Percentiles rank a stretch among this genome's conserved stretches.
phyloP scores from a whole-genome alignment of 306 rosid species.

The Sicyos edulis region DNA sequence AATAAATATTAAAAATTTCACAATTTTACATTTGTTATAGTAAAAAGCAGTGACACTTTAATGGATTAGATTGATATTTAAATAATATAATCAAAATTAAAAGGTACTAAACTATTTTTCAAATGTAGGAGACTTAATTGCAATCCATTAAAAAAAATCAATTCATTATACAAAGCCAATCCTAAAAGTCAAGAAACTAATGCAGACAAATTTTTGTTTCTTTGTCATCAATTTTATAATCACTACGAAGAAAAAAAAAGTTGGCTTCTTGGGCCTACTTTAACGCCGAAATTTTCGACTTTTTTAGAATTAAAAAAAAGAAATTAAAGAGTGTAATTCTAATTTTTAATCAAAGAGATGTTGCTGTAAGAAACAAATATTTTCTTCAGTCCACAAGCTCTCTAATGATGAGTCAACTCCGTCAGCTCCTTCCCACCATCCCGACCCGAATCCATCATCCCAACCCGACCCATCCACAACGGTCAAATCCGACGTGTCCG shows the following conservation, averaged over 20 bases:
- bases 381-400: slow-evolving; percentile 17
- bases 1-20: too few species aligned
- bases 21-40: too few species aligned
- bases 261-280: background rate
- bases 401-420: slow-evolving; percentile 22
- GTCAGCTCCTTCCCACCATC: slow-evolving; percentile 20
- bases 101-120: background rate
- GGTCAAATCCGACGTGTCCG: background rate
- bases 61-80: too few species aligned
- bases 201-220: background rate
- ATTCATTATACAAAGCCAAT: background rate
- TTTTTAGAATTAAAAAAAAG: background rate
- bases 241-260: background rate
- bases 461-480: background rate
- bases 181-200: background rate
- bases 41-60: too few species aligned
- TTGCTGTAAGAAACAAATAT: slow-evolving; percentile 11
- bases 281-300: background rate
- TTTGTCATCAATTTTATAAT: background rate
- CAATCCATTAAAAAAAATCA: background rate
- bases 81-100: too few species aligned
- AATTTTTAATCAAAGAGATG: background rate
- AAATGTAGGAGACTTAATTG: background rate
- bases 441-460: background rate
- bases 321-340: background rate